Percentiles rank a stretch among this genome's conserved stretches.
phyloP scores from a whole-genome alignment of 2,329 filamentous ascomycete genomes.

The Colletotrichum scovillei region DNA sequence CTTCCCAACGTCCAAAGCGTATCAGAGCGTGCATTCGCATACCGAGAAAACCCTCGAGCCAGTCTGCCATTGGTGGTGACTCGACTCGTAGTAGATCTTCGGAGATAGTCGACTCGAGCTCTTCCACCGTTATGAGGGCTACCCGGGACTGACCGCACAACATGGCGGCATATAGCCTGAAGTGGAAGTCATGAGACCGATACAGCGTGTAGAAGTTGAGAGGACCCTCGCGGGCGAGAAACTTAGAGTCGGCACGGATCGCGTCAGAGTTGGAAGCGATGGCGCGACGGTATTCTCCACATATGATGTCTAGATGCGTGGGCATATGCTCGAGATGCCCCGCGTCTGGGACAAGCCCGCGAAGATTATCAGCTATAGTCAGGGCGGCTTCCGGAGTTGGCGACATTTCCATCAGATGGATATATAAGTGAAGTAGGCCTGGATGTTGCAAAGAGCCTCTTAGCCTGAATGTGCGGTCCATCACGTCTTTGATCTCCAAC shows the following conservation, averaged over 20 bases:
- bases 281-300: slow-evolving; percentile 76
- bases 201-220: slow-evolving; percentile 84
- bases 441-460: slow-evolving; percentile 68
- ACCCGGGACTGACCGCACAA: slow-evolving; percentile 74
- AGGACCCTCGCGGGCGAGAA: slow-evolving; percentile 66
- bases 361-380: slow-evolving; percentile 69
- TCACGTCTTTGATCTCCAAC: slow-evolving; percentile 43
- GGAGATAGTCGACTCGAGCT: slow-evolving; percentile 72
- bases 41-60: slow-evolving; percentile 77
- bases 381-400: slow-evolving; percentile 71
- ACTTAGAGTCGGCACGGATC: slow-evolving; percentile 75
- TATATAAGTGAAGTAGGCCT: slow-evolving; percentile 79
- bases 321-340: slow-evolving; percentile 84
- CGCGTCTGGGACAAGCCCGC: slow-evolving; percentile 73
- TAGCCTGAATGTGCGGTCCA: slow-evolving; percentile 60
- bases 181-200: slow-evolving; percentile 80
- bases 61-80: slow-evolving; percentile 82
- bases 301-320: slow-evolving; percentile 78
- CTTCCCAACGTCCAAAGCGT: slow-evolving; percentile 79
- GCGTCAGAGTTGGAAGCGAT: slow-evolving; percentile 76
- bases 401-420: slow-evolving; percentile 85
- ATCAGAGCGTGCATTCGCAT: slow-evolving; percentile 77
- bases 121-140: slow-evolving; percentile 69
- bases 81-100: slow-evolving; percentile 72
- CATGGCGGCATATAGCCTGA: slow-evolving; percentile 82